Evolutionary conservation across 2,329 filamentous ascomycete species (phyloP).

Genomic region (Gnomoniopsis smithogilvyi): DNA sequence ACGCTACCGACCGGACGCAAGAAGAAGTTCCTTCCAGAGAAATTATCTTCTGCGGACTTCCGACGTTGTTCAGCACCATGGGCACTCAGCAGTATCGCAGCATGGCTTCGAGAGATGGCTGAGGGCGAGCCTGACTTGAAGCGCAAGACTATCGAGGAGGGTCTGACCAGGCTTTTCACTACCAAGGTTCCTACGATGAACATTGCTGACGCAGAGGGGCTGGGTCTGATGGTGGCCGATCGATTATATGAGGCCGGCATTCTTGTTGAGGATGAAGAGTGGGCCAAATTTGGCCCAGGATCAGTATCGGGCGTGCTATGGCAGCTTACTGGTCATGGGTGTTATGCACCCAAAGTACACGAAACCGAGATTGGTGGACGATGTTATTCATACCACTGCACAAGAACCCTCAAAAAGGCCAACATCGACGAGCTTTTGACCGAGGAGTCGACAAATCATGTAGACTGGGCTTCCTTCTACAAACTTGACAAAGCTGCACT

Average conservation of each 20-base stretch:
- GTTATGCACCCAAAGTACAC: slow-evolving; percentile 85
- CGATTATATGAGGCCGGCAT: slow-evolving; percentile 78
- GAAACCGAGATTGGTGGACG: slow-evolving; percentile 65
- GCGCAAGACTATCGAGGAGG: slow-evolving; percentile 80
- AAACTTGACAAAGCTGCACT: slow-evolving; percentile 74
- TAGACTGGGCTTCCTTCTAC: slow-evolving; percentile 91
- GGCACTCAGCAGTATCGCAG: slow-evolving; percentile 83
- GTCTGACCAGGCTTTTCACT: slow-evolving; percentile 83
- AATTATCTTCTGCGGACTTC: slow-evolving; percentile 77
- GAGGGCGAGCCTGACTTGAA: slow-evolving; percentile 89
- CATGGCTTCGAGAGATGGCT: slow-evolving; percentile 84
- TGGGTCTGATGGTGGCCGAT: slow-evolving; percentile 73
- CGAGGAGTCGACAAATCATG: slow-evolving; percentile 64
- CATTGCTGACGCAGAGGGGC: slow-evolving; percentile 87
- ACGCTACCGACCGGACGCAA: slow-evolving; percentile 75
- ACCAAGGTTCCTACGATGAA: slow-evolving; percentile 98
- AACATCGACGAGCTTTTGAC: slow-evolving; percentile 74
- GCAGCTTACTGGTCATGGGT: slow-evolving; percentile 88
- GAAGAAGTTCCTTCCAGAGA: slow-evolving; percentile 81
- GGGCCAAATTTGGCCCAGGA: slow-evolving; percentile 86
- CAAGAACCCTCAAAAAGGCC: slow-evolving; percentile 90
- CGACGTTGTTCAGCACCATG: slow-evolving; percentile 84
- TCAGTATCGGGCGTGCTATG: slow-evolving; percentile 86
- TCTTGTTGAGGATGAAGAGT: slow-evolving; percentile 87
- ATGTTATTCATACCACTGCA: slow-evolving; percentile 93